A percentile compares a stretch with the other conserved stretches of the same genome.
Evolutionary conservation across 306 rosid species (phyloP).

Genomic region (Quercus engelmannii): DNA sequence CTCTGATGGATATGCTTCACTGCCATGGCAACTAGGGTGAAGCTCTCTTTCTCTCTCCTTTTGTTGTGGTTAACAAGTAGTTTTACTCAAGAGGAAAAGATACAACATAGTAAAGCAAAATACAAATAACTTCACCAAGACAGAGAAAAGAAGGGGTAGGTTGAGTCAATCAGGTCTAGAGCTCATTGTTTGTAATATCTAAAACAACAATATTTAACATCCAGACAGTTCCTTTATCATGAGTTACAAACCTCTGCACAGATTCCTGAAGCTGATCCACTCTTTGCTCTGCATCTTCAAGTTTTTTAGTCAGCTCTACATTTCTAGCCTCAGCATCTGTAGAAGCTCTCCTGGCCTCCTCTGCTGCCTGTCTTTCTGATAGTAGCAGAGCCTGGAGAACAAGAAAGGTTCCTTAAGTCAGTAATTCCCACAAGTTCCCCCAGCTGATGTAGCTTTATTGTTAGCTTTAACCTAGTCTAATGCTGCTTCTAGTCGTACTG

Average conservation of each 20-base stretch:
- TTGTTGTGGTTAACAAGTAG: not conserved
- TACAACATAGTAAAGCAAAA: conserved; percentile 1
- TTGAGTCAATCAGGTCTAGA: conserved; percentile 4
- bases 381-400: conserved; percentile 58
- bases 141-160: not conserved
- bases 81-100: not conserved
- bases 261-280: conserved; percentile 92
- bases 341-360: conserved; percentile 65
- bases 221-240: not conserved
- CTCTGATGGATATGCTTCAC: not conserved
- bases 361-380: conserved; percentile 64
- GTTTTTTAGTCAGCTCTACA: conserved; percentile 65
- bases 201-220: conserved; percentile 5
- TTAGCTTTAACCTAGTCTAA: too few species aligned
- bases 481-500: too few species aligned
- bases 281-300: conserved; percentile 72
- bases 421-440: conserved; percentile 5
- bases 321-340: conserved; percentile 63
- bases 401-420: conserved; percentile 20
- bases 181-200: not conserved
- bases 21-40: not conserved
- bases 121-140: conserved; percentile 1
- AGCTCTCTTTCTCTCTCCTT: not conserved
- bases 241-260: conserved; percentile 80
- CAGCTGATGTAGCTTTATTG: too few species aligned